Base-by-base conservation (phyloP, 1,284 basidiomycete species). In the Trametes hirsuta region DNA sequence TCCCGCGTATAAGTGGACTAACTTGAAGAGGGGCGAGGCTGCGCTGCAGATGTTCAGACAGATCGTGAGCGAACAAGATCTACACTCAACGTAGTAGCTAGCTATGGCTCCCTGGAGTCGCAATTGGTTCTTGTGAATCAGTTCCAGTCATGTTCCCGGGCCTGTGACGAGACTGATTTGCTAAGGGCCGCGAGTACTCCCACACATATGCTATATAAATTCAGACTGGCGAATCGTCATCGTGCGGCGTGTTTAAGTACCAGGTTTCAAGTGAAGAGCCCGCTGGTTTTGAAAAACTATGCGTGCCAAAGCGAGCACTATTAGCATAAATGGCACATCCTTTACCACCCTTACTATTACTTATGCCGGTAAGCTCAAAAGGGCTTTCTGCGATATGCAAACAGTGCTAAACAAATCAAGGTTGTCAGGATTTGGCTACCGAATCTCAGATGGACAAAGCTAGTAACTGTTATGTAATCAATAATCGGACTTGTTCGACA, bases 1-100 rank as follows among this genome's bases (percentile, higher is more conserved):
- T 15, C 58, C 68, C 11, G 68, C 68, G 11, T 69, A 68, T 55
- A 51, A 49, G 25, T 59, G 48, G 37, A 65, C 62, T n/a, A 59
- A 46, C 42, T 58, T 69, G 24, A 47, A 42, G 12, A 53, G 53
- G 8, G 68, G 68, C 3, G 48, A 68, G 58, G 63, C 62, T 5
- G 67, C 65, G 1, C 53, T 69, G 40, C 62, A 65, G 57, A 67
- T 69, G 65, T 68, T 67, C 63, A 58, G 53, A 34, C 68, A 69
- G 52, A 63, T 65, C 53, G 61, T 68, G 58, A 56, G 46, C 52
- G 51, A 62, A 47, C 18, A 54, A 12, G 48, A 56, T 1, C 48
- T 68, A 10, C 65, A 39, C 35, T 63, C 65, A 21, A 68, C 66
- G n/a, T 68, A 37, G 36, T 2, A n/a, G 9, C n/a, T 15, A 12